phyloP scores from a whole-genome alignment of 1,284 basidiomycete species.

The Porogramme epimiltina region DNA sequence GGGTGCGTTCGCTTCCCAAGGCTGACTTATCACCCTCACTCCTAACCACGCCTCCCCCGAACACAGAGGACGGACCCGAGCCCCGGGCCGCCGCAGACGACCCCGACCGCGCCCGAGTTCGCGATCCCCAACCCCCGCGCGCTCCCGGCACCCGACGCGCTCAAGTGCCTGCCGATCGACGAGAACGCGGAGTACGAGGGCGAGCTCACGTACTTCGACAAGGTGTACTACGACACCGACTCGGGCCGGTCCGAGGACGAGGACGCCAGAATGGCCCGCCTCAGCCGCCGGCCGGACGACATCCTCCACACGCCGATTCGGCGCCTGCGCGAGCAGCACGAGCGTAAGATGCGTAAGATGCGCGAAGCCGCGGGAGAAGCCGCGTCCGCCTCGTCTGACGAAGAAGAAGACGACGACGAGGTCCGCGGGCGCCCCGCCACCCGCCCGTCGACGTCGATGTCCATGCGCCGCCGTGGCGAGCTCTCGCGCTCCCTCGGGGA shows the following conservation, averaged over 20 bases:
- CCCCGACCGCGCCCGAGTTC: conserved; percentile 3
- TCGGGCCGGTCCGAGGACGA: neutral
- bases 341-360: neutral
- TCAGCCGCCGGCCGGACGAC: too few species aligned
- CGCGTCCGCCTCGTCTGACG: neutral
- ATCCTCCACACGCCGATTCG: neutral
- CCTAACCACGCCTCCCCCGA: neutral
- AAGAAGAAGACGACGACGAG: neutral
- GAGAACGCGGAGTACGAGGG: neutral
- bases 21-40: too few species aligned
- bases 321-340: neutral
- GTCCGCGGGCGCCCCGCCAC: neutral
- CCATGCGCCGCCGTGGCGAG: neutral
- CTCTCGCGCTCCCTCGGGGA: neutral
- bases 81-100: conserved; percentile 4
- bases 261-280: neutral
- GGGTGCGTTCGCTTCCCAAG: too few species aligned
- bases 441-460: neutral
- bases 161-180: conserved; percentile 1
- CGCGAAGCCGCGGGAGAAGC: too few species aligned
- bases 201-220: neutral
- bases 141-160: conserved; percentile 6
- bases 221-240: neutral
- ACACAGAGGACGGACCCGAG: neutral
- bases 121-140: neutral